phyloP scores from a whole-genome alignment of 106 monocot species.

The Apostasia ramifera region DNA sequence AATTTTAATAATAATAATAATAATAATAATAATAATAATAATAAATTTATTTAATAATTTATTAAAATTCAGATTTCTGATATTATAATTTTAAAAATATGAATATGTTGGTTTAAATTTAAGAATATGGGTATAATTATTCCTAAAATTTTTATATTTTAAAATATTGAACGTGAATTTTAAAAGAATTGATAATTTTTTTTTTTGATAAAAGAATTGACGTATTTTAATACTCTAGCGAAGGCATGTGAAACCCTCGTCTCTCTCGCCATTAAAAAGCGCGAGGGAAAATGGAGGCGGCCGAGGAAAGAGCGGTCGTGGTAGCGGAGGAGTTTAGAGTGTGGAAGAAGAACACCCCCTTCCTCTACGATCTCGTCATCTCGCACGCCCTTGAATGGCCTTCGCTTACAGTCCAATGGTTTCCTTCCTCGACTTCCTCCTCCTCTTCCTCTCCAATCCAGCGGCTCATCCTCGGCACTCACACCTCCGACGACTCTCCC shows the following conservation, averaged over 20 bases:
- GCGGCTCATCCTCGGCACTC: slow-evolving; percentile 71
- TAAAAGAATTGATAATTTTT: no score
- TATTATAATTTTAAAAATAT: no score
- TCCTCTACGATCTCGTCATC: slow-evolving; percentile 88
- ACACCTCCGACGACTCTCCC: slow-evolving; percentile 69
- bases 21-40: no score
- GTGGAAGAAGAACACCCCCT: slow-evolving; percentile 93
- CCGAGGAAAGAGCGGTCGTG: neutral
- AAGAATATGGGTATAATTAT: no score
- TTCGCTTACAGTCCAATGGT: slow-evolving; percentile 78
- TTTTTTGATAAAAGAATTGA: no score
- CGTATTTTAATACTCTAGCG: no score
- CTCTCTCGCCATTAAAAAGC: neutral
- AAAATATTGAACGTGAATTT: no score
- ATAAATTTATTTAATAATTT: no score
- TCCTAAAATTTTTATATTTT: no score
- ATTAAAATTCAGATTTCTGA: no score
- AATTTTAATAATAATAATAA: no score
- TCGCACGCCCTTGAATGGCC: slow-evolving; percentile 85
- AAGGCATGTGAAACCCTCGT: neutral
- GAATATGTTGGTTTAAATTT: no score
- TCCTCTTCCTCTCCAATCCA: slow-evolving; percentile 6
- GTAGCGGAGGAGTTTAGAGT: slow-evolving; percentile 54
- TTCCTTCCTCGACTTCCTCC: slow-evolving; percentile 24
- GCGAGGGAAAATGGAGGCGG: neutral